Conservation (phyloP, 371 early-diverging fungal species). For the Mucor saturninus region DNA sequence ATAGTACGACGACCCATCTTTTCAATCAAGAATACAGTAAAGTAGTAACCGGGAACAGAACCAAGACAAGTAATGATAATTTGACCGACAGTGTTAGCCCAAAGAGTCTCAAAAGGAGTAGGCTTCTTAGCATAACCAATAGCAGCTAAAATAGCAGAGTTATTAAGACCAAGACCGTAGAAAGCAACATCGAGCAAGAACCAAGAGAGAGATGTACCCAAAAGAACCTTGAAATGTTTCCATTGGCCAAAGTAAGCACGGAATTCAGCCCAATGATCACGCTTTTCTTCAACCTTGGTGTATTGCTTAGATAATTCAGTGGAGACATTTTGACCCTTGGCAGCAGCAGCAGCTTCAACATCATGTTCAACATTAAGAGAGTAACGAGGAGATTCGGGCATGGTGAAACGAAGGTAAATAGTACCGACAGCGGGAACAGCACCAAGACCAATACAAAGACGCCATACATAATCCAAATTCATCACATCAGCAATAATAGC, state of each 20-base stretch:
- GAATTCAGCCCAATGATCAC: constrained; percentile 68
- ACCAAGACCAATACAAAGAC: constrained; percentile 80
- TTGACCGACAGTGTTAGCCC: constrained; percentile 76
- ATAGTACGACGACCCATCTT: constrained; percentile 80
- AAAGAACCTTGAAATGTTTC: constrained; percentile 76
- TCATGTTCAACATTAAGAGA: constrained; percentile 78
- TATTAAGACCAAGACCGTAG: constrained; percentile 88
- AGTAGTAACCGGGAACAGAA: constrained; percentile 89
- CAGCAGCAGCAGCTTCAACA: constrained; percentile 66
- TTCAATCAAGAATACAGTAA: constrained; percentile 81
- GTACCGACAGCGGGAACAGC: constrained; percentile 84
- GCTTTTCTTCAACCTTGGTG: constrained; percentile 50
- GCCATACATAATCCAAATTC: constrained; percentile 88
- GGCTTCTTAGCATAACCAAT: constrained; percentile 67
- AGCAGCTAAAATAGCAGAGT: constrained; percentile 69
- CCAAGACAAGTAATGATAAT: constrained; percentile 84
- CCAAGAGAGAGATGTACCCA: constrained; percentile 83
- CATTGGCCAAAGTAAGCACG: constrained; percentile 77
- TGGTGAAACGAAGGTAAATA: constrained; percentile 89
- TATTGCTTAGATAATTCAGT: constrained; percentile 41
- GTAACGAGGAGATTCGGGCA: constrained; percentile 92
- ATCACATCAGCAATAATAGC: constrained; percentile 63
- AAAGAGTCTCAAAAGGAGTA: constrained; percentile 60
- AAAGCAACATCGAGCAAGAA: constrained; percentile 88
- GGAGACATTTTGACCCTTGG: constrained; percentile 49